Conservation (phyloP, 2,329 filamentous ascomycete species). For the Onygenales sp. region DNA sequence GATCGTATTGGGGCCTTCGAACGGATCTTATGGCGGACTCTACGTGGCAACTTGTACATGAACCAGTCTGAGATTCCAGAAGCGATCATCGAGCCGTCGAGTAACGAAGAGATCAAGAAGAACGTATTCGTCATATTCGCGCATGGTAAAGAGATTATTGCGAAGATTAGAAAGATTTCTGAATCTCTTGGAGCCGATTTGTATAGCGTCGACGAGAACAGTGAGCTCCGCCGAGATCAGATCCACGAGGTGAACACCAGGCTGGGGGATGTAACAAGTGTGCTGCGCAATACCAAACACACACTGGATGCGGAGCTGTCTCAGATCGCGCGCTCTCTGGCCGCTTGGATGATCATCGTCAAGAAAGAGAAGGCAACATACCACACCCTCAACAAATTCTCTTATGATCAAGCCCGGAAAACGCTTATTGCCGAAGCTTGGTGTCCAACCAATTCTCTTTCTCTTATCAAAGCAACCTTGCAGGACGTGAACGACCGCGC, state of each 20-base stretch:
- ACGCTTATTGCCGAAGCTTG: slow-evolving; percentile 96
- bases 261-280: slow-evolving; percentile 80
- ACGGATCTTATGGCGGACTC: slow-evolving; percentile 91
- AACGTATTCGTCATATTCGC: slow-evolving; percentile 99
- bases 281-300: slow-evolving; percentile 87
- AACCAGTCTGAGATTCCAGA: slow-evolving; percentile 98
- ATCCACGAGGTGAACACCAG: slow-evolving; percentile 95
- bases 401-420: slow-evolving; percentile 89
- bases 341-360: slow-evolving; percentile 94
- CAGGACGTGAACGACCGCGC: slow-evolving; percentile 96
- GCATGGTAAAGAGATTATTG: slow-evolving; percentile 94
- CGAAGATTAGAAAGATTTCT: slow-evolving; percentile 98
- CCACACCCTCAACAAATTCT: slow-evolving; percentile 89
- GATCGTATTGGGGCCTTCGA: slow-evolving; percentile 94
- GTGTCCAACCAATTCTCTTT: slow-evolving; percentile 86
- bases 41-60: slow-evolving; percentile 98
- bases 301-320: slow-evolving; percentile 87
- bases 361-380: slow-evolving; percentile 99
- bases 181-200: slow-evolving; percentile 93
- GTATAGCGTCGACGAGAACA: slow-evolving; percentile 96
- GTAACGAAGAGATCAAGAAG: slow-evolving; percentile 87
- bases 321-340: slow-evolving; percentile 84
- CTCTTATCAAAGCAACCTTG: slow-evolving; percentile 81
- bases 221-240: slow-evolving; percentile 87
- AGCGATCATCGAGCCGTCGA: slow-evolving; percentile 80